Evolutionary conservation across 768 basidiomycete species (phyloP), one percentile per base, ranked within the genome.

Genomic region (Termitomyces eurrhizus): DNA sequence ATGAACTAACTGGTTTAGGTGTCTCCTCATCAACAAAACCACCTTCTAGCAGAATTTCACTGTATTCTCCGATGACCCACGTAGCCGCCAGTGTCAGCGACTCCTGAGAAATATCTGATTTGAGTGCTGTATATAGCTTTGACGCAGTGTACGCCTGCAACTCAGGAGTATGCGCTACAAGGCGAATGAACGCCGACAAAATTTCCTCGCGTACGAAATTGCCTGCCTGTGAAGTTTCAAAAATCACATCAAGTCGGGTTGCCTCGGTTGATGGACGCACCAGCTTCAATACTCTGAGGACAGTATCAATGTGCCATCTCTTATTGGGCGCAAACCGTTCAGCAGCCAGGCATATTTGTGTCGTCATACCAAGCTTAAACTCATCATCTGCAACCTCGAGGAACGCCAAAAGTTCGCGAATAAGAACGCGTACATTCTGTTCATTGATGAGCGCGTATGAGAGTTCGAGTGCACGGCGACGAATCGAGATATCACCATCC

Each of bases 401-500:
- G 85, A 98, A 99, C 1, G 93, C 92, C 49, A 98, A 80, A 32
- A 99, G 79, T 68, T 99, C 97, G 57, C 96, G 80, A 42, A 93
- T 92, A 60, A 98, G 85, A 57, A 97, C 83, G 41, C 94, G 88
- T 49, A 99, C 92, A 68, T 97, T 98, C 64, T 84, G 80, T 67
- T 98, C 96, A 70, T 97, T 96, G 72, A 98, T 93, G 57, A 99
- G 84, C 0, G 96, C 95, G 72, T 98, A 99, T 12, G 95, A 97
- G 2, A 99, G 82, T 73, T 98, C 97, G 36, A 99, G 85, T 1
- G 97, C 97, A 59, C 97, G 89, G 48, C 97, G 88, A 37, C 97
- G 88, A 70, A 99, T 99, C 11, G 97, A 99, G 58, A 99, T 98
- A 67, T 98, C 97, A 11, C 96, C 97, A 66, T 99, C 97, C n/a